phyloP scores from a whole-genome alignment of 225 moss, liverwort and hornwort species.

The Antitrichia curtipendula region DNA sequence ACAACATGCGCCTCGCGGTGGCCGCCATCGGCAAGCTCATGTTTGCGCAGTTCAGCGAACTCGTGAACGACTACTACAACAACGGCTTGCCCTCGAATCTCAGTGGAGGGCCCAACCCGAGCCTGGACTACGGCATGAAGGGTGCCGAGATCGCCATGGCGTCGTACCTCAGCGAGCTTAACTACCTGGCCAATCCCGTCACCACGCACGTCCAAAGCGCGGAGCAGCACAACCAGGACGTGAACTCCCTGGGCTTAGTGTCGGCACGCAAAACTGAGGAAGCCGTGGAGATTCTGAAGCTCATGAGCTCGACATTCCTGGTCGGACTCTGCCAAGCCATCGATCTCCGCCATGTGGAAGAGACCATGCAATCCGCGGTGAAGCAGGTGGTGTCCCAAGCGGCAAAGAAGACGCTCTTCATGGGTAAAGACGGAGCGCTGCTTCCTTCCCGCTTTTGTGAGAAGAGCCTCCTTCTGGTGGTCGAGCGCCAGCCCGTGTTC shows the following conservation, averaged over 20 bases:
- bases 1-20: slow-evolving; percentile 46
- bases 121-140: slow-evolving; percentile 59
- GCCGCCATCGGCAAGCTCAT: slow-evolving; percentile 55
- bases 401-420: not conserved
- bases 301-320: slow-evolving; percentile 17
- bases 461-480: not conserved
- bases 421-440: not conserved
- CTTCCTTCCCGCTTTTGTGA: not conserved
- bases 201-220: slow-evolving; percentile 53
- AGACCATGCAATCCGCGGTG: not conserved
- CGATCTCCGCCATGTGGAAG: not conserved
- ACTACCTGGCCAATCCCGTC: slow-evolving; percentile 48
- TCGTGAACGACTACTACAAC: slow-evolving; percentile 60
- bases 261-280: slow-evolving; percentile 59
- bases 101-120: slow-evolving; percentile 33
- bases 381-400: not conserved
- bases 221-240: slow-evolving; percentile 50
- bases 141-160: slow-evolving; percentile 64
- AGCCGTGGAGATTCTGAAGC: slow-evolving; percentile 20
- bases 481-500: not conserved
- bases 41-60: slow-evolving; percentile 57
- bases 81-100: slow-evolving; percentile 33
- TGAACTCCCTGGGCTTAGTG: slow-evolving; percentile 42
- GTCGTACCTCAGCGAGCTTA: slow-evolving; percentile 38
- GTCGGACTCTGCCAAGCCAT: not conserved